Conservation (phyloP, 208 protist species). For the Vickermania ingenoplastis region DNA sequence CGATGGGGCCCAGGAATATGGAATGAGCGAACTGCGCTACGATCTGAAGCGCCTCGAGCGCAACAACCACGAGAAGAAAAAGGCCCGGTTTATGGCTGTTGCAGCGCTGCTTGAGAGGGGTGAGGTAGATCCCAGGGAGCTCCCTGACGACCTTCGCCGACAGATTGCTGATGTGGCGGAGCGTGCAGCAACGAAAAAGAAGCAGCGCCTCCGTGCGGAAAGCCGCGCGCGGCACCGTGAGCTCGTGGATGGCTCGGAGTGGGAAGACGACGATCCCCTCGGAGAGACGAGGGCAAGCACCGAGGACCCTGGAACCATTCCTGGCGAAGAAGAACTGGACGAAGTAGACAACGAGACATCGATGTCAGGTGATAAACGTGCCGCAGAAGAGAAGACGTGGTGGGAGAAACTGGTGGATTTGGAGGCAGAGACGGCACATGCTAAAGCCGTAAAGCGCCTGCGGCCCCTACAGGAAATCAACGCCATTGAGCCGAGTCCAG, state of each 20-base stretch:
- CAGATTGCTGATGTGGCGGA: slow-evolving; percentile 67
- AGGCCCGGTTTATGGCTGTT: slow-evolving; percentile 83
- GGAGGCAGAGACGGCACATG: slow-evolving; percentile 35
- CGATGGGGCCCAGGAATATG: slow-evolving; percentile 32
- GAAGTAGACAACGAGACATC: neutral
- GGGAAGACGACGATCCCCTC: slow-evolving; percentile 64
- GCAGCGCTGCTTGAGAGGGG: slow-evolving; percentile 69
- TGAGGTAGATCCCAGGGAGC: slow-evolving; percentile 54
- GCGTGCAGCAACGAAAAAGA: slow-evolving; percentile 42
- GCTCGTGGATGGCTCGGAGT: slow-evolving; percentile 72
- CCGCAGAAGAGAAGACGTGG: slow-evolving; percentile 42
- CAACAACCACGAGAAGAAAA: slow-evolving; percentile 77
- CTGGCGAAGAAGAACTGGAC: slow-evolving; percentile 38
- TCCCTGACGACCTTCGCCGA: slow-evolving; percentile 54
- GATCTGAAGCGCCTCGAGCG: slow-evolving; percentile 61
- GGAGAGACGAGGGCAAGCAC: slow-evolving; percentile 19
- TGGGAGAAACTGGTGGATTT: slow-evolving; percentile 80
- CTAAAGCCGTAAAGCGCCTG: slow-evolving; percentile 45
- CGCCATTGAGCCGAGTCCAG: slow-evolving; percentile 76
- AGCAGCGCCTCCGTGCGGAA: slow-evolving; percentile 31
- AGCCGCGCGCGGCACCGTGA: slow-evolving; percentile 64
- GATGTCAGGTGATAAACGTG: neutral
- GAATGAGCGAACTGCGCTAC: slow-evolving; percentile 58
- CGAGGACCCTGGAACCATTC: slow-evolving; percentile 38
- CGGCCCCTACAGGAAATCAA: slow-evolving; percentile 74